Percentiles rank a stretch among this genome's conserved stretches.
These are phyloP conservation scores for Beverwykella pulmonaria DNA, from an alignment of 495 filamentous ascomycete species.

Conservation along the genomic window DNA sequence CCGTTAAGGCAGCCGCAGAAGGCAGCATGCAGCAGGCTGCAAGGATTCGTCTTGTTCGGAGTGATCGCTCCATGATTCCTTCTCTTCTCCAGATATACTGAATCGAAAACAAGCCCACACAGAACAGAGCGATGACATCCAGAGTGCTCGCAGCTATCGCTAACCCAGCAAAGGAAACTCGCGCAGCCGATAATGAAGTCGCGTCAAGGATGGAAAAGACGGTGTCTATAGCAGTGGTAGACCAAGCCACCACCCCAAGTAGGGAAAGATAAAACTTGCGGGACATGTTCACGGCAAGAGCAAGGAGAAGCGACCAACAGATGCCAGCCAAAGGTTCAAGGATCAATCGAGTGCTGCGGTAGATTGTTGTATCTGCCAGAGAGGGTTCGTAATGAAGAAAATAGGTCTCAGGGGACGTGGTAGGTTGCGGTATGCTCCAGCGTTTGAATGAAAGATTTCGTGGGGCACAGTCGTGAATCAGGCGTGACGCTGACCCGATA, in stretches of 20 bases:
- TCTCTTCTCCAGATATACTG: constrained; percentile 35
- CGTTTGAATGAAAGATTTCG: background rate
- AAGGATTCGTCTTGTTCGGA: constrained; percentile 4
- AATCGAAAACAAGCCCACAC: constrained; percentile 22
- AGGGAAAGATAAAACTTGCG: constrained; percentile 28
- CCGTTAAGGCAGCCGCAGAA: constrained; percentile 8
- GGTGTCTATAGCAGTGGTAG: constrained; percentile 26
- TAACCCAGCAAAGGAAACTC: constrained; percentile 17
- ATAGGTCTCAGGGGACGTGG: background rate
- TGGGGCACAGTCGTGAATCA: constrained; percentile 19
- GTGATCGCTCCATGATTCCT: background rate
- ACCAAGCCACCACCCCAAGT: constrained; percentile 28
- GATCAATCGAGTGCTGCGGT: no score
- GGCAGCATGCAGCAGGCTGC: constrained; percentile 18
- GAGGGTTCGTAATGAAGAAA: no score
- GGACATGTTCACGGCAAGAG: constrained; percentile 5
- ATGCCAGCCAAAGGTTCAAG: constrained; percentile 3
- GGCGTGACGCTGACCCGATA: background rate
- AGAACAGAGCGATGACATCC: constrained; percentile 19
- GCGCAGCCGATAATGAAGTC: constrained; percentile 16
- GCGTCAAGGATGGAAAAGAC: constrained; percentile 33
- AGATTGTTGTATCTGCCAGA: no score
- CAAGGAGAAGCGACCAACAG: constrained; percentile 14
- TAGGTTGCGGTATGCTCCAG: background rate
- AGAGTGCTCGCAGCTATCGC: constrained; percentile 23